These are phyloP conservation scores for Esteya vermicola DNA, from an alignment of 2,329 filamentous ascomycete species.

Conservation along the genomic window DNA sequence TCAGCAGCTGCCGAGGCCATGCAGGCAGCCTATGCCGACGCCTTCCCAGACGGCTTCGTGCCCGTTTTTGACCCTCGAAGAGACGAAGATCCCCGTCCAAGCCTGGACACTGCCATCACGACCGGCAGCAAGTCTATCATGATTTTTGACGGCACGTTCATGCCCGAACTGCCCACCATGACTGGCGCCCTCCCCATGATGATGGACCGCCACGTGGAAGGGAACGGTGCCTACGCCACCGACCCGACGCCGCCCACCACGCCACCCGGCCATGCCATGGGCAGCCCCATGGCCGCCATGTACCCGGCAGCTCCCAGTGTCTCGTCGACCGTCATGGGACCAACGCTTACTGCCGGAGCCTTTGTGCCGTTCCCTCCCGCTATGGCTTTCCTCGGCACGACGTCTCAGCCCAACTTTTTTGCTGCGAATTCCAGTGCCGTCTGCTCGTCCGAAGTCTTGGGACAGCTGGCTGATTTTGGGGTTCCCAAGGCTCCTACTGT, in stretches of 20 bases:
- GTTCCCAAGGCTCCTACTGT: too few species aligned
- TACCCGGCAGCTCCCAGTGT: too few species aligned
- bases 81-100: too few species aligned
- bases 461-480: conserved; percentile 9
- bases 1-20: too few species aligned
- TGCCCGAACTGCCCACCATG: conserved; percentile 35
- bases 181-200: conserved; percentile 25
- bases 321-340: conserved; percentile 36
- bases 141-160: conserved; percentile 59
- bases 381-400: conserved; percentile 22
- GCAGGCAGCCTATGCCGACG: too few species aligned
- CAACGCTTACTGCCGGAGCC: conserved; percentile 22
- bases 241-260: conserved; percentile 49
- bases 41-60: too few species aligned
- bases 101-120: conserved; percentile 52
- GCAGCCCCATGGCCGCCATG: too few species aligned
- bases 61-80: too few species aligned
- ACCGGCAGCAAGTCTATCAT: conserved; percentile 80
- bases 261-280: conserved; percentile 31
- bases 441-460: conserved; percentile 5
- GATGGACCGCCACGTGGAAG: too few species aligned
- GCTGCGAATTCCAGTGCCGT: not conserved
- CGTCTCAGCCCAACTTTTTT: not conserved
- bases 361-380: conserved; percentile 35
- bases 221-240: conserved; percentile 36